A percentile compares a stretch with the other conserved stretches of the same genome.
Evolutionary conservation across 2,329 filamentous ascomycete genomes (phyloP).

Genomic region (Trichoderma semiorbis): DNA sequence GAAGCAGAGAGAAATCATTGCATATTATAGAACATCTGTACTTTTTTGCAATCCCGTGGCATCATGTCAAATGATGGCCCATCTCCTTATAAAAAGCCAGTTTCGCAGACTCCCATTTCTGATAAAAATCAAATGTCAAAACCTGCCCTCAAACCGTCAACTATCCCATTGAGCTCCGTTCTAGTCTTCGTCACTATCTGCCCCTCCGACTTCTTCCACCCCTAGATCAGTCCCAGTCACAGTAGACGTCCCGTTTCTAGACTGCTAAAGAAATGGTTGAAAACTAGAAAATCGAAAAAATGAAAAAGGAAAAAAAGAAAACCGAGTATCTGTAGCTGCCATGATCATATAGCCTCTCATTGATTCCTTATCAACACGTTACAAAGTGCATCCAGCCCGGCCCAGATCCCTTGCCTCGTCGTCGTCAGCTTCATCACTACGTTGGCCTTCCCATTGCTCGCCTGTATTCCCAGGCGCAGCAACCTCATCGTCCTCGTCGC

Average conservation of each 20-base stretch:
- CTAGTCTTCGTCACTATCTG: neutral
- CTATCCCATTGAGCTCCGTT: neutral
- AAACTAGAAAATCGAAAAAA: neutral
- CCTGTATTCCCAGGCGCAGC: neutral
- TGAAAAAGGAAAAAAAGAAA: neutral
- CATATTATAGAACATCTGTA: neutral
- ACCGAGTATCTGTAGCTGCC: neutral
- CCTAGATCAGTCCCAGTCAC: conserved; percentile 1
- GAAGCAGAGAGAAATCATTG: neutral
- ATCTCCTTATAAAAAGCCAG: neutral
- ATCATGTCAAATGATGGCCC: conserved; percentile 1
- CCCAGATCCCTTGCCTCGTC: neutral
- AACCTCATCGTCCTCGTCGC: neutral
- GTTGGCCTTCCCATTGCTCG: neutral
- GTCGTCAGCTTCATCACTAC: neutral
- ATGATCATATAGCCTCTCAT: neutral
- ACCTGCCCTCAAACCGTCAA: neutral
- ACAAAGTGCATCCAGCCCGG: neutral
- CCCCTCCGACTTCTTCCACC: neutral
- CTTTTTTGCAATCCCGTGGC: neutral
- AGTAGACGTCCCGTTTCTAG: neutral
- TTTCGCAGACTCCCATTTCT: neutral
- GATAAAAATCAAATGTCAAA: neutral
- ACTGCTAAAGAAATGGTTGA: neutral
- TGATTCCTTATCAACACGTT: neutral